Percentiles rank a stretch among this genome's conserved stretches.
Conservation (phyloP, 441 rosid species). For the Lagerstroemia fauriei region DNA sequence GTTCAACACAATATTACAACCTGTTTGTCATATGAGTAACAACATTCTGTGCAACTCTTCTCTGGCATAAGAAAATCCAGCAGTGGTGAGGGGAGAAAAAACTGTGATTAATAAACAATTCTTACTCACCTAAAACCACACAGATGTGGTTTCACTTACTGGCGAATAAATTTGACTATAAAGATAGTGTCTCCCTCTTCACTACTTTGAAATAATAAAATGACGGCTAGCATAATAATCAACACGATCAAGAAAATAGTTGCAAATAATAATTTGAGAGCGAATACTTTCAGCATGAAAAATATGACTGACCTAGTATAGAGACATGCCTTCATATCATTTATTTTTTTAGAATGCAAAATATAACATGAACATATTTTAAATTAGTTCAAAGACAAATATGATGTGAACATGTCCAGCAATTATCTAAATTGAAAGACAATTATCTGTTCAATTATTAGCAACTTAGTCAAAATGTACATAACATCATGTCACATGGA, state of each 20-base stretch:
- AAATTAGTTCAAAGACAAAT: background rate
- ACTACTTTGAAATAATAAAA: slow-evolving; percentile 57
- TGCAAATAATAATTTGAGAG: background rate
- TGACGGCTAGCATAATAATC: background rate
- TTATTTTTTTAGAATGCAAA: background rate
- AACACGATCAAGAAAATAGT: background rate
- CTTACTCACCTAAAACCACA: slow-evolving; percentile 81
- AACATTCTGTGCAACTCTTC: background rate
- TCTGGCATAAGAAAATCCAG: background rate
- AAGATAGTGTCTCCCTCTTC: slow-evolving; percentile 92
- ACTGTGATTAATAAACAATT: background rate
- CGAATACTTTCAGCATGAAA: background rate
- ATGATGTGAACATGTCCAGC: background rate
- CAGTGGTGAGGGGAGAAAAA: background rate
- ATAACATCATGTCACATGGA: background rate
- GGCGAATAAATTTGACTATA: slow-evolving; percentile 89
- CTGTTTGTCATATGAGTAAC: background rate
- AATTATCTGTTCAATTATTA: background rate
- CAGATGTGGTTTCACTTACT: slow-evolving; percentile 98
- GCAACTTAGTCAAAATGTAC: background rate
- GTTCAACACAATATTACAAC: background rate
- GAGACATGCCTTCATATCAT: background rate
- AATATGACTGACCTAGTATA: background rate
- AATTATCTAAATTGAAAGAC: background rate
- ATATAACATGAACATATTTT: background rate